Conservation (phyloP, 2,329 filamentous ascomycete genomes). For the Ophiosphaerella herpotricha region DNA sequence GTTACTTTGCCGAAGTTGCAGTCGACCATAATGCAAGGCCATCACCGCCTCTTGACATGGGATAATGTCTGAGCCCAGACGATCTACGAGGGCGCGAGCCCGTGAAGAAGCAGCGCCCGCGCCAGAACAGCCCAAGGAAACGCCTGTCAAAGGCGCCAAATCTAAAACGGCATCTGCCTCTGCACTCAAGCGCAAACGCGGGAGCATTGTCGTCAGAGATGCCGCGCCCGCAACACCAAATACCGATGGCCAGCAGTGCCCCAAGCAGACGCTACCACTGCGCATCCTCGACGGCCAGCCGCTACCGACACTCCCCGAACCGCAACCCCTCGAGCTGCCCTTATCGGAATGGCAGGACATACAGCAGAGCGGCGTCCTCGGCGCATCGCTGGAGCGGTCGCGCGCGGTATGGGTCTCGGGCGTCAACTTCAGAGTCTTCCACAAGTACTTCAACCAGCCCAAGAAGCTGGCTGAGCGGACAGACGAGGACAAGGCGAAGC, state of each 20-base stretch:
- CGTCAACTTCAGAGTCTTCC: conserved; percentile 45
- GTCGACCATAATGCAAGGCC: background rate
- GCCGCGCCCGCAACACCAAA: conserved; percentile 31
- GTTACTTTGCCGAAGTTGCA: background rate
- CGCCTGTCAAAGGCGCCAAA: conserved; percentile 32
- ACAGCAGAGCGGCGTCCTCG: conserved; percentile 75
- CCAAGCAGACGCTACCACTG: conserved; percentile 57
- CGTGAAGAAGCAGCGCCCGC: conserved; percentile 38
- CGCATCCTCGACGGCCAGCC: conserved; percentile 68
- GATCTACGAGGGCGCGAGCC: conserved; percentile 43
- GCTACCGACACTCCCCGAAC: conserved; percentile 70
- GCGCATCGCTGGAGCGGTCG: conserved; percentile 74
- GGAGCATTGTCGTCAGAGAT: conserved; percentile 27
- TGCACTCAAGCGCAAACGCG: conserved; percentile 41
- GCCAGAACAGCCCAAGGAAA: conserved; percentile 33
- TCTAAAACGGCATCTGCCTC: background rate
- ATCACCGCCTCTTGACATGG: background rate
- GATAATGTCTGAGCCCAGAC: conserved; percentile 43
- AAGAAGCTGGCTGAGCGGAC: conserved; percentile 60
- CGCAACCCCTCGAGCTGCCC: conserved; percentile 68
- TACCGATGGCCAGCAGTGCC: conserved; percentile 15
- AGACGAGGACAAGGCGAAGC: conserved; percentile 61
- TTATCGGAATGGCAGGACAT: conserved; percentile 73
- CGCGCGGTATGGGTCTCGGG: conserved; percentile 56
- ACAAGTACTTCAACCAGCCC: conserved; percentile 41